These are phyloP conservation scores for Metschnikowia vanudenii DNA, from an alignment of 805 yeast species.

Conservation along the genomic window DNA sequence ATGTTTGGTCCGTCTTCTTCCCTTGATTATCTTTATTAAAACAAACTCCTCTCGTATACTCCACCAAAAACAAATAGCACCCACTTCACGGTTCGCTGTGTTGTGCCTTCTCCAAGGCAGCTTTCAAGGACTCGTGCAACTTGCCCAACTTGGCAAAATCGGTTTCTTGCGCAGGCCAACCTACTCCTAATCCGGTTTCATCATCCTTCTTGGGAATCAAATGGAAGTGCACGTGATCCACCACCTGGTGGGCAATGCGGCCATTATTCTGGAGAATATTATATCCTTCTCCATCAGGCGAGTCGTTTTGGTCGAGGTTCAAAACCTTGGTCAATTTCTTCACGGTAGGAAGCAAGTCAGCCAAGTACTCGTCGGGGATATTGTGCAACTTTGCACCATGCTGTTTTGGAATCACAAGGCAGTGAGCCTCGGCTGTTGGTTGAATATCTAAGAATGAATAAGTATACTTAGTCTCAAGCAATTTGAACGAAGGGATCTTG, in stretches of 20 bases:
- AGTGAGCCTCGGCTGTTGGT: slow-evolving; percentile 88
- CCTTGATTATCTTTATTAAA: no score
- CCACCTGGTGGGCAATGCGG: slow-evolving; percentile 90
- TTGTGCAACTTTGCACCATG: slow-evolving; percentile 94
- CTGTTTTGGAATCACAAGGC: slow-evolving; percentile 85
- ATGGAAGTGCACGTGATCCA: slow-evolving; percentile 96
- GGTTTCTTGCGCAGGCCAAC: slow-evolving; percentile 90
- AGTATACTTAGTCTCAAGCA: slow-evolving; percentile 78
- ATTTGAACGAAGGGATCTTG: slow-evolving; percentile 90
- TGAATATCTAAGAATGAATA: slow-evolving; percentile 91
- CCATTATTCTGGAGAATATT: slow-evolving; percentile 93
- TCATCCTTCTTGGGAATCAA: slow-evolving; percentile 83
- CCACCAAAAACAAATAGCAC: not conserved
- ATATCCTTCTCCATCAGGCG: slow-evolving; percentile 70
- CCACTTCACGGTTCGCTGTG: not conserved
- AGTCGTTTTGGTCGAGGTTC: slow-evolving; percentile 60
- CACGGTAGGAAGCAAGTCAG: slow-evolving; percentile 83
- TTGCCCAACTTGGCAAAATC: slow-evolving; percentile 70
- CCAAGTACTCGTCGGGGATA: slow-evolving; percentile 85
- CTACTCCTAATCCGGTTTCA: slow-evolving; percentile 76
- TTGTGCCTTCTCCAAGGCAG: slow-evolving; percentile 24
- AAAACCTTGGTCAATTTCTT: slow-evolving; percentile 79
- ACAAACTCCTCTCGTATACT: not conserved
- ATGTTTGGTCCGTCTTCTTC: no score
- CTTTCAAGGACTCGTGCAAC: slow-evolving; percentile 57